These are phyloP conservation scores for Wickerhamiella alocasiicola DNA, from an alignment of 805 yeast genomes.

Conservation along the genomic window DNA sequence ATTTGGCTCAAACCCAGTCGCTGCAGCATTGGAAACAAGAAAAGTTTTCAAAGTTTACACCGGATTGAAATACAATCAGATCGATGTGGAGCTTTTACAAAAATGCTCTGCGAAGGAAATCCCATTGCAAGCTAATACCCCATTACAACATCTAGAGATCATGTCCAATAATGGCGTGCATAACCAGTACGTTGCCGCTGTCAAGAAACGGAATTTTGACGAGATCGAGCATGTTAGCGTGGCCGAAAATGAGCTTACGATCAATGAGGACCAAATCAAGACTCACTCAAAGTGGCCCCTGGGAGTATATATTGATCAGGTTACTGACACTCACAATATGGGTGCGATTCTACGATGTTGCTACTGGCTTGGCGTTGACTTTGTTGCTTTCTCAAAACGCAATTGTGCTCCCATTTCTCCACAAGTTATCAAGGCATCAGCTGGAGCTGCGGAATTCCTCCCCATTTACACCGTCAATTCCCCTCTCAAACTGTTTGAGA, in stretches of 20 bases:
- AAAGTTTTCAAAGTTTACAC: slow-evolving; percentile 39
- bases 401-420: slow-evolving; percentile 70
- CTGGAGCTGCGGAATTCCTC: slow-evolving; percentile 71
- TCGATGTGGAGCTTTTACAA: slow-evolving; percentile 33
- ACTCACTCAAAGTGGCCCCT: slow-evolving; percentile 36
- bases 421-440: slow-evolving; percentile 64
- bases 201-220: slow-evolving; percentile 38
- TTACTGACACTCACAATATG: slow-evolving; percentile 76
- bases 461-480: slow-evolving; percentile 46
- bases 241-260: slow-evolving; percentile 18
- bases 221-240: slow-evolving; percentile 14
- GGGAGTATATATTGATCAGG: slow-evolving; percentile 64
- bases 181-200: slow-evolving; percentile 65
- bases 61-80: slow-evolving; percentile 30
- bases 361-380: slow-evolving; percentile 71
- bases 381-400: slow-evolving; percentile 52
- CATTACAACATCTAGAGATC: slow-evolving; percentile 44
- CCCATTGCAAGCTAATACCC: slow-evolving; percentile 27
- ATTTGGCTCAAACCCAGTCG: slow-evolving; percentile 64
- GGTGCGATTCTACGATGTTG: slow-evolving; percentile 78
- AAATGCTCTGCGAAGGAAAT: slow-evolving; percentile 37
- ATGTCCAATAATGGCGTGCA: slow-evolving; percentile 61
- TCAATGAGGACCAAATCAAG: slow-evolving; percentile 8
- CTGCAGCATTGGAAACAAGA: slow-evolving; percentile 55
- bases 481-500: slow-evolving; percentile 50